Base-by-base conservation (phyloP, 139 green algal species). In the Chlorella sp. region DNA sequence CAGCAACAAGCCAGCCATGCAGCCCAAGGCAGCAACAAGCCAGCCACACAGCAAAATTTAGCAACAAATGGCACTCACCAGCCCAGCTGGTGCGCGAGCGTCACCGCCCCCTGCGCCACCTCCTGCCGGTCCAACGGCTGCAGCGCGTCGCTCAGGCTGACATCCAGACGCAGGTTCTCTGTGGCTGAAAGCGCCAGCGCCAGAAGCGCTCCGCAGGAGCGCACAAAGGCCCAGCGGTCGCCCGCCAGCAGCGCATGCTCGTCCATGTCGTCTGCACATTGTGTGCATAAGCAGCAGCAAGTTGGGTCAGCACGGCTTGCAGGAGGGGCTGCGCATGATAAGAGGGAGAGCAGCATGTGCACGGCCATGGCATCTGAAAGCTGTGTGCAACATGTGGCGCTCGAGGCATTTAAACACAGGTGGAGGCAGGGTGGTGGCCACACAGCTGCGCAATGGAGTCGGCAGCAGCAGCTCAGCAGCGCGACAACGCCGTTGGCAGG, bases 11-110 rank as follows among this genome's bases (percentile, higher is more conserved):
- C n/a, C n/a, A n/a, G 56, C 3, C 22, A 40, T 70, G 34, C n/a
- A 46, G 8, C 34, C 67, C 17, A 38, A 62, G 28, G 2, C 0
- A 3, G 19, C 44, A 64, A 9, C 44, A 80, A 40, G 46, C 73
- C 9, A 13, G 44, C 73, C 44, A 40, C 44, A 38, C 24, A 22
- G 72, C 72, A 62, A n/a, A n/a, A n/a, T n/a, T n/a, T n/a, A n/a
- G n/a, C 72, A 77, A 13, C 41, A 38, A 26, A 2, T 17, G 26
- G 32, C 11, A 5, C 77, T 74, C 77, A 74, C 77, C 79, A 76
- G 32, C 79, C 79, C n/a, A 84, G 64, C 79, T 76, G 79, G 36
- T 76, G 79, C 44, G 62, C 79, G 32, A 83, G 60, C 77, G 77
- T 83, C 17, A 75, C 79, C 32, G 64, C 64, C 43, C 64, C 79